phyloP scores from a whole-genome alignment of 2,329 filamentous ascomycete species.

The Diaporthe batatas region DNA sequence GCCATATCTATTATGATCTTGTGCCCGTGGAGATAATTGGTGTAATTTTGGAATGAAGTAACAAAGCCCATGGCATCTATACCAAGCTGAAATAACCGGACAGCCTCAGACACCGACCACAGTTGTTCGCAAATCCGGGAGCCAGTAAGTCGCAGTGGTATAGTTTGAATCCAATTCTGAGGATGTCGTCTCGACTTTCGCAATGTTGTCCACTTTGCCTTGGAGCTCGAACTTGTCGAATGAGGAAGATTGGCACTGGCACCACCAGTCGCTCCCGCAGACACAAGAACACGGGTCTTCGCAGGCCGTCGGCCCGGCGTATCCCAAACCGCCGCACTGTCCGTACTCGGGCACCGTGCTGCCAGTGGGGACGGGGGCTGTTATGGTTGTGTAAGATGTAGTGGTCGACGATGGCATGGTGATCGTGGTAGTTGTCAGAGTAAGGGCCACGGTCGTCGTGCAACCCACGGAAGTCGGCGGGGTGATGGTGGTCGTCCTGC shows the following conservation, averaged over 20 bases:
- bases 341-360: conserved; percentile 51
- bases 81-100: no score
- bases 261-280: conserved; percentile 49
- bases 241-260: conserved; percentile 46
- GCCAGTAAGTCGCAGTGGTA: no score
- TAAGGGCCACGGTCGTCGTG: not conserved
- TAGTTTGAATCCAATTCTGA: not conserved
- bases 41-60: no score
- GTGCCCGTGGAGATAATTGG: no score
- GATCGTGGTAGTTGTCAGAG: conserved; percentile 11
- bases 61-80: no score
- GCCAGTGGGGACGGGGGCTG: conserved; percentile 15
- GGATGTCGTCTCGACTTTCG: no score
- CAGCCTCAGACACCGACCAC: no score
- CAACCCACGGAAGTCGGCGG: not conserved
- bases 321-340: conserved; percentile 54
- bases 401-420: not conserved
- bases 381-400: conserved; percentile 13
- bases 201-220: not conserved
- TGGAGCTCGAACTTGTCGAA: not conserved
- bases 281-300: conserved; percentile 50
- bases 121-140: no score
- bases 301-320: conserved; percentile 52
- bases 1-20: no score
- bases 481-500: conserved; percentile 10